Percentiles rank a stretch among this genome's conserved stretches.
Conservation (phyloP, 345 rosid species). For the Heritiera littoralis region DNA sequence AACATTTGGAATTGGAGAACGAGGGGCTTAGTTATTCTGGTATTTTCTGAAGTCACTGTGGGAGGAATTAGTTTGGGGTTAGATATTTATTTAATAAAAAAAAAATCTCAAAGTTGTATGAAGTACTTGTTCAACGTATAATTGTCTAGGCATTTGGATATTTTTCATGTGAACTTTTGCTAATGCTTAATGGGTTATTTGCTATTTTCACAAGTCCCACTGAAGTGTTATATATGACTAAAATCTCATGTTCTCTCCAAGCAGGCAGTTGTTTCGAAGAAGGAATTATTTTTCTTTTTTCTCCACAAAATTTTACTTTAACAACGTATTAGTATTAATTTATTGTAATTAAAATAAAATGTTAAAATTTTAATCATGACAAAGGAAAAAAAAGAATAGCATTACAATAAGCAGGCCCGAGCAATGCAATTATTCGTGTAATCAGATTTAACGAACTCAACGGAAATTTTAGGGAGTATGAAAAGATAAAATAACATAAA, state of each 20-base stretch:
- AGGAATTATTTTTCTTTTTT: no score
- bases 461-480: no score
- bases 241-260: not conserved
- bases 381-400: no score
- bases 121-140: not conserved
- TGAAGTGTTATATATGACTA: not conserved
- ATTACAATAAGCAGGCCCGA: no score
- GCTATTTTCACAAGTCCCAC: not conserved
- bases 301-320: no score
- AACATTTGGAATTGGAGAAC: not conserved
- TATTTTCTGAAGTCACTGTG: not conserved
- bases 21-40: not conserved
- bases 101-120: not conserved
- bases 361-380: no score
- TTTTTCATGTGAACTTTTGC: constrained; percentile 4
- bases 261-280: not conserved
- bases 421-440: no score
- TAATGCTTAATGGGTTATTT: not conserved
- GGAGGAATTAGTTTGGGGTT: not conserved
- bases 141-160: not conserved
- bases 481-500: no score
- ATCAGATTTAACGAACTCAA: no score
- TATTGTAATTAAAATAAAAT: no score
- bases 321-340: no score
- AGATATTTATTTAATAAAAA: not conserved